Base-by-base conservation (phyloP, 2,329 filamentous ascomycete genomes). In the Fusarium buharicum region DNA sequence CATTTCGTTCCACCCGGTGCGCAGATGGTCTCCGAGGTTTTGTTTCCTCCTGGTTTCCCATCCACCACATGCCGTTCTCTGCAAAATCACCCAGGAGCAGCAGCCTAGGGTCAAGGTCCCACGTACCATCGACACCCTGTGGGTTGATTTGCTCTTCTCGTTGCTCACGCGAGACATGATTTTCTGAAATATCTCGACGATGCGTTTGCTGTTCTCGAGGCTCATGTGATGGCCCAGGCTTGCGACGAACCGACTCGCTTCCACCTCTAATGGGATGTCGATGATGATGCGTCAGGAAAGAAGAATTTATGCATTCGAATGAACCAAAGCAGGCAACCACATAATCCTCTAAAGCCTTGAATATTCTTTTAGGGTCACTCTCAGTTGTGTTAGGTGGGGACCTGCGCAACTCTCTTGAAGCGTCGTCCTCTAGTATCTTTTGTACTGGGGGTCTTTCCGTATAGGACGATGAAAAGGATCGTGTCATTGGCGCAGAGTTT, bases 1-100 rank as follows among this genome's bases (percentile, higher is more conserved):
- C 47, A 22, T 57, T 69, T 20, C 57, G 63, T 18, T 72, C 65
- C 11, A 46, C 54, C 18, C 61, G 62, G 16, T 49, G 60, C 20
- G 49, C 43, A 10, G 64, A 63, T 54, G 49, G 53, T 37, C 58
- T 70, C 34, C 55, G 62, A 10, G 62, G 46, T 18, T 47, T 49
- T 22, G 54, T 40, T 17, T 78, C 74, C 31, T 80, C 73, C 69
- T 84, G 80, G 44, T 82, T 82, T 2, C 89, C 90, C 41, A 89
- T 88, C 90, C 91, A 94, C 91, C 90, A 94, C 8, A 84, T 85
- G 3, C 90, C 91, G 70, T 95, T 95, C 72, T 95, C 91, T 1
- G 88, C 90, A 64, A 93, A 82, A 68, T 93, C 86, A 3, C 90
- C 91, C 3, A 93, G 74, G 7, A 93, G 79, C 17, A 94, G 78